These are phyloP conservation scores for Filosporella fistucella DNA, from an alignment of 495 filamentous ascomycete genomes.

Conservation along the genomic window DNA sequence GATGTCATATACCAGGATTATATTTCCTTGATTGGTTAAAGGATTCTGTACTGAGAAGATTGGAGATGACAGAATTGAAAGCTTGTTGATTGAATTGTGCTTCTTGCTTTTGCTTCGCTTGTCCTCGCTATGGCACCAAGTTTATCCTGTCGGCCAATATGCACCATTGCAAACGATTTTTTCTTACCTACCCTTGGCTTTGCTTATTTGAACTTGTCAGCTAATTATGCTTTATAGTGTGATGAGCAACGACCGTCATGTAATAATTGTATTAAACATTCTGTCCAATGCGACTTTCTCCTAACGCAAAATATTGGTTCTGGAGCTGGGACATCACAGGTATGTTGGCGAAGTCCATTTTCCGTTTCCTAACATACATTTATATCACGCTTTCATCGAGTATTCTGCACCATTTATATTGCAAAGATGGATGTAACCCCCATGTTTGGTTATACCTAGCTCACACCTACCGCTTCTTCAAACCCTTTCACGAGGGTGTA, in stretches of 20 bases:
- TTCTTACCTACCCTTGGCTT: too few species aligned
- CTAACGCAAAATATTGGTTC: slow-evolving; percentile 1
- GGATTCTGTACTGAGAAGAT: too few species aligned
- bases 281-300: slow-evolving; percentile 33
- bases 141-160: neutral
- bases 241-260: slow-evolving; percentile 39
- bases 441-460: neutral
- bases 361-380: neutral
- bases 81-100: too few species aligned
- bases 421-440: too few species aligned
- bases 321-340: too few species aligned
- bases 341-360: slow-evolving; percentile 1
- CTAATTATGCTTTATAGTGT: slow-evolving; percentile 25
- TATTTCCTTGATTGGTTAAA: neutral
- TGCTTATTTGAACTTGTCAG: too few species aligned
- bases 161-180: neutral
- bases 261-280: slow-evolving; percentile 37
- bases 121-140: too few species aligned
- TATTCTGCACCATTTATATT: too few species aligned
- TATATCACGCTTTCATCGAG: too few species aligned
- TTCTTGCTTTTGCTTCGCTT: too few species aligned
- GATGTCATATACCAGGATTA: neutral
- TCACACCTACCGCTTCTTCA: neutral
- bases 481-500: too few species aligned
- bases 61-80: too few species aligned